Percentiles rank a stretch among this genome's conserved stretches.
Evolutionary conservation across 2,329 filamentous ascomycete genomes (phyloP).

Genomic region (Thyridium curvatum): DNA sequence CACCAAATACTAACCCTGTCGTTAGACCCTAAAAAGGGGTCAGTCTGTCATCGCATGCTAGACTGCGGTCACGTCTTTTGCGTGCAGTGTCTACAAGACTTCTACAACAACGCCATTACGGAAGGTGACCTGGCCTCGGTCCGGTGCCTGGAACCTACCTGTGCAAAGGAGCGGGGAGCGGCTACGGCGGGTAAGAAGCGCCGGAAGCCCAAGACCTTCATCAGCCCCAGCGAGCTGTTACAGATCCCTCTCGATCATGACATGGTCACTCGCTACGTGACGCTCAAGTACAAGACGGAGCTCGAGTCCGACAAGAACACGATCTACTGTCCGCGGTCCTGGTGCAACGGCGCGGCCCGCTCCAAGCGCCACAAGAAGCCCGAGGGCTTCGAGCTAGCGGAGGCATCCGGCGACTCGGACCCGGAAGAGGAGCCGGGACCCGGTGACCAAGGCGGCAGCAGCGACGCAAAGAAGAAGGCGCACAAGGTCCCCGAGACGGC

Average conservation of each 20-base stretch:
- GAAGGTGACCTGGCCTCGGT: conserved; percentile 78
- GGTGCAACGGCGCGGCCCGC: conserved; percentile 85
- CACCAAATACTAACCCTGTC: conserved; percentile 13
- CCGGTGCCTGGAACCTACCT: conserved; percentile 73
- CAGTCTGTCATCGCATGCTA: conserved; percentile 71
- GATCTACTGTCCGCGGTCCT: conserved; percentile 84
- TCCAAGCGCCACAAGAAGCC: conserved; percentile 70
- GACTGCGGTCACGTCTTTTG: conserved; percentile 92
- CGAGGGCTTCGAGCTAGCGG: conserved; percentile 54
- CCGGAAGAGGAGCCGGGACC: conserved; percentile 30
- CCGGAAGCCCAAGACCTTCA: conserved; percentile 57
- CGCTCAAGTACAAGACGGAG: conserved; percentile 85
- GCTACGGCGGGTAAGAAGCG: conserved; percentile 32
- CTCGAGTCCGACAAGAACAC: conserved; percentile 89
- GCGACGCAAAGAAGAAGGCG: conserved; percentile 12
- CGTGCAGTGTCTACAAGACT: conserved; percentile 76
- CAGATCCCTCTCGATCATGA: conserved; percentile 68
- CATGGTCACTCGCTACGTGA: conserved; percentile 77
- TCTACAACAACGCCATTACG: conserved; percentile 80
- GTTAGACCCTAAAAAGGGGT: conserved; percentile 84
- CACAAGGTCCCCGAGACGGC: conserved; percentile 24
- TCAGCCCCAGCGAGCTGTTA: conserved; percentile 79
- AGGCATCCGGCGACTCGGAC: conserved; percentile 47
- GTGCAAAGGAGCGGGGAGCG: conserved; percentile 55
- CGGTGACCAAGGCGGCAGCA: conserved; percentile 19